Base-by-base conservation (phyloP, 2,329 filamentous ascomycete genomes). In the Fusarium sp. region DNA sequence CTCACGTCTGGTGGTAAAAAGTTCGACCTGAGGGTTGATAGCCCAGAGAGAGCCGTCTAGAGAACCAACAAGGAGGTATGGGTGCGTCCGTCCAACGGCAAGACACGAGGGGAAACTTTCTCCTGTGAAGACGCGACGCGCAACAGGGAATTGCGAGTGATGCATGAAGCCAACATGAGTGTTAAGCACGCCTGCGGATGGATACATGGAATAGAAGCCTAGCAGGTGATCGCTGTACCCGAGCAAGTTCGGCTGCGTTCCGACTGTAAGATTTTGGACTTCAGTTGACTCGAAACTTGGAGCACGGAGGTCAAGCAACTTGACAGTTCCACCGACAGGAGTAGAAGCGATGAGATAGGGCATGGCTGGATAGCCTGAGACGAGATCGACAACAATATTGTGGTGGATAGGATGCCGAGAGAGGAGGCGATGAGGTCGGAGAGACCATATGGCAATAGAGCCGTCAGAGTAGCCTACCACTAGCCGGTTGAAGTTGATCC, bases 401-500 rank as follows among this genome's bases (percentile, higher is more conserved):
- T 84, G 82, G 70, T 89, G 87, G n/a, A 85, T 79, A 6, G 84
- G 80, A 49, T 86, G 82, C 4, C 87, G 83, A 42, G 83, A 83
- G 28, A 89, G 78, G 51, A 88, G 76, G 26, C 79, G 76, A 44
- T 75, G 77, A 1, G 87, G 87, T 39, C 80, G 79, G 42, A 89
- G 71, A 13, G 87, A 89, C 87, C 87, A 89, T 13, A 89, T 77
- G 21, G 82, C 81, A 36, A 89, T 78, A 21, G 84, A 86, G 33
- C 87, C 87, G 62, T 89, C 87, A 1, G 82, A 83, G 72, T 88
- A 86, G 49, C 86, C 87, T 31, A 87, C 77, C 1, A 81, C 85
- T 39, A 89, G 76, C 22, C 86, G 84, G 71, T 89, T 89, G 66
- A 82, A 81, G 61, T 83, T 84, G 34, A 84, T 76, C 87, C 87